phyloP scores from a whole-genome alignment of 371 early-diverging fungal genomes.

The Lichtheimia ramosa region DNA sequence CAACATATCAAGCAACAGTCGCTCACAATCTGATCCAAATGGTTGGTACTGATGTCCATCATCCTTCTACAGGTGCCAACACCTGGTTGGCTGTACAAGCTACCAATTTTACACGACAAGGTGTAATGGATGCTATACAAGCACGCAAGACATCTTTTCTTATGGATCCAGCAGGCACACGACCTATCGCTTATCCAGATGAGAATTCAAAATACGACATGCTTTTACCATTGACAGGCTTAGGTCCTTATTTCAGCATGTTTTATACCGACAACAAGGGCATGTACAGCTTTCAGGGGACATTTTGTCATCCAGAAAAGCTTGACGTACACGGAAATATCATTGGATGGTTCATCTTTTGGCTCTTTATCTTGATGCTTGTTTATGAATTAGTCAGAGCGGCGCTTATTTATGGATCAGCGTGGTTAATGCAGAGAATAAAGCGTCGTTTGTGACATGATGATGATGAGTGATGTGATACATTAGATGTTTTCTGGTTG shows the following conservation, averaged over 20 bases:
- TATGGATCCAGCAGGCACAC: conserved; percentile 72
- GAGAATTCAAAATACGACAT: conserved; percentile 33
- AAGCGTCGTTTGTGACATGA: too few species aligned
- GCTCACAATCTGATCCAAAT: conserved; percentile 51
- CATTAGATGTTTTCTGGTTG: too few species aligned
- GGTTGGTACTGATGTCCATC: conserved; percentile 73
- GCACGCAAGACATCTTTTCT: conserved; percentile 65
- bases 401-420: not conserved
- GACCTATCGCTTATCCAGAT: conserved; percentile 49
- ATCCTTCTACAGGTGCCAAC: conserved; percentile 57
- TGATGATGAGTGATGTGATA: too few species aligned
- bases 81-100: conserved; percentile 69
- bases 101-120: conserved; percentile 33
- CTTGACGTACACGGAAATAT: conserved; percentile 40
- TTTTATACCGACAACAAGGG: conserved; percentile 61
- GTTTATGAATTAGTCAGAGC: conserved; percentile 29
- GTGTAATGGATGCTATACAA: conserved; percentile 63
- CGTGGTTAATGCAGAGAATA: not conserved
- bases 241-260: conserved; percentile 63
- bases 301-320: conserved; percentile 60
- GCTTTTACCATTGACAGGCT: conserved; percentile 49
- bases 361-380: conserved; percentile 43
- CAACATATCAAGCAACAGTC: conserved; percentile 55
- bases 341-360: conserved; percentile 66
- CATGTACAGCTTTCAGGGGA: conserved; percentile 74